Evolutionary conservation across 2,329 filamentous ascomycete genomes (phyloP), one percentile per base, ranked within the genome.

Genomic region (Neofusicoccum cordaticola): DNA sequence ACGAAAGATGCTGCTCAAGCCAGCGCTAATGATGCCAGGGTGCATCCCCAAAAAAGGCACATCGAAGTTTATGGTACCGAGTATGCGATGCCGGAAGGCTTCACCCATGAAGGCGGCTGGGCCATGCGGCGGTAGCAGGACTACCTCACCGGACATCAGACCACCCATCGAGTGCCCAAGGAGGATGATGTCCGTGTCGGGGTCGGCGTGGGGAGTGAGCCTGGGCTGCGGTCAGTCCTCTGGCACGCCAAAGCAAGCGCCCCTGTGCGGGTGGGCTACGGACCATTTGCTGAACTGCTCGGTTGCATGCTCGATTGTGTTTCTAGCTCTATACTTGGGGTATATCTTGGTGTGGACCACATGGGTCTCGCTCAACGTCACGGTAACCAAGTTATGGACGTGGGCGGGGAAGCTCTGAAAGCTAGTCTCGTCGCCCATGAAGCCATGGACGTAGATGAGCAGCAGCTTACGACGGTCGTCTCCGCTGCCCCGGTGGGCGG

Each of bases 141-240:
- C 87, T 31, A 96, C 85, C 70, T 97, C 93, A 1, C 91, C 91
- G 31, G 90, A 86, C 31, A 97, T 77, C 27, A 97, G 82, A 1
- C 93, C 93, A 15, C 93, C 93, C 87, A 97, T 94, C 47, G 91
- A 96, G 75, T 97, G 93, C 0, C 93, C 93, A 2, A 96, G 81
- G 2, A 97, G 82, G 19, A 97, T 83, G 2, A 96, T 83, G 79
- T 97, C 93, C 1, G 92, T 93, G 19, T 82, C 85, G 3, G 83
- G 79, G 34, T 86, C 86, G 75, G 94, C 90, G 70, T 96, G 91
- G 6, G 92, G 92, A 65, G 85, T 81, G 35, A 96, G 81, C 92
- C 85, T 87, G 65, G 19, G 56, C 11, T 39, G 27, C 34, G 45
- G 41, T 61, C 56, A 50, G 58, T 62, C 58, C 35, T 62, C 34